Percentiles rank a stretch among this genome's conserved stretches.
These are phyloP conservation scores for Babesia bovis DNA, from an alignment of 169 alveolate species.

Conservation along the genomic window DNA sequence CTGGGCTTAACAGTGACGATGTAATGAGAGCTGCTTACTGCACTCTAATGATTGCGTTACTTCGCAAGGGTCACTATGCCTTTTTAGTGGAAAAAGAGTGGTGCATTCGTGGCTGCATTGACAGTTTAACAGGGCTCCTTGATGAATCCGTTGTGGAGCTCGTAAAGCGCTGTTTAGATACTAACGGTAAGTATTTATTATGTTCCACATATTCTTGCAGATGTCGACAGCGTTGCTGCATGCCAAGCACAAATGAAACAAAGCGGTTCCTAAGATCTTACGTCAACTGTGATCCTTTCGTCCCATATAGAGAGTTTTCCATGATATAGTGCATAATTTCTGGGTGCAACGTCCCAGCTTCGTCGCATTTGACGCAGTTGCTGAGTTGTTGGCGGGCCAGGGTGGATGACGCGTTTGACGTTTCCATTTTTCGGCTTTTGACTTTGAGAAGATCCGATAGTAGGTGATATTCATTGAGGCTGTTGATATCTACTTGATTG, in stretches of 20 bases:
- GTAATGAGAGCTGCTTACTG: constrained; percentile 20
- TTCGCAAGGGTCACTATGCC: constrained; percentile 37
- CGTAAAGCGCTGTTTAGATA: constrained; percentile 7
- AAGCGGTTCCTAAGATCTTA: background rate
- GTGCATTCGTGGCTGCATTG: constrained; percentile 54
- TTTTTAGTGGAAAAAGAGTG: constrained; percentile 55
- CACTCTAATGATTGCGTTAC: constrained; percentile 26
- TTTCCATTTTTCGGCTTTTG: constrained; percentile 9
- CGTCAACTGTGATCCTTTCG: background rate
- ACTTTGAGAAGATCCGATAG: constrained; percentile 33
- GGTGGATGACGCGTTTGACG: constrained; percentile 64
- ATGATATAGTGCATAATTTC: constrained; percentile 47
- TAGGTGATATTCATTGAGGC: constrained; percentile 37
- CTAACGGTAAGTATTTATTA: background rate
- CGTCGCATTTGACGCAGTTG: constrained; percentile 38
- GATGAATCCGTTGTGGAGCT: background rate
- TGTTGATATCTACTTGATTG: constrained; percentile 21
- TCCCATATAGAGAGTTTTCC: constrained; percentile 18
- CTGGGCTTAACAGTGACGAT: constrained; percentile 29
- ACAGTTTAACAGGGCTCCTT: constrained; percentile 20
- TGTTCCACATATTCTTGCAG: constrained; percentile 3
- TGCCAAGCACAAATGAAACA: constrained; percentile 1
- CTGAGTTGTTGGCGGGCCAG: constrained; percentile 38
- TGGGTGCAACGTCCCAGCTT: constrained; percentile 48
- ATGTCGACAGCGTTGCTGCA: constrained; percentile 26